These are phyloP conservation scores for Calycina herbarum DNA, from an alignment of 2,329 filamentous ascomycete genomes.

Conservation along the genomic window DNA sequence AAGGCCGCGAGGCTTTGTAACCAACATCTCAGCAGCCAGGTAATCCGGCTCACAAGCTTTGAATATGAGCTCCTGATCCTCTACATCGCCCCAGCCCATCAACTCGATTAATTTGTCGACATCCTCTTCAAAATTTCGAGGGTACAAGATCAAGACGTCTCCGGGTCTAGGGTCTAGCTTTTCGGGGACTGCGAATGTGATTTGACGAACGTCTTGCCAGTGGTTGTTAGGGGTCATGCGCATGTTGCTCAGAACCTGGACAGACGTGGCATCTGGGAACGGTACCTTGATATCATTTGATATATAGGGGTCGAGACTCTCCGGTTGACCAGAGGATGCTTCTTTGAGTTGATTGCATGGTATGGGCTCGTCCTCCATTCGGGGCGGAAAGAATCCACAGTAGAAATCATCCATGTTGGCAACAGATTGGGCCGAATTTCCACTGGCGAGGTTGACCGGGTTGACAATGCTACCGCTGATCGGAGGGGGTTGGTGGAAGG, in stretches of 20 bases:
- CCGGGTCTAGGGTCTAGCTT: constrained; percentile 58
- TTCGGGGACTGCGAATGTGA: constrained; percentile 59
- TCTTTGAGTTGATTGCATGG: constrained; percentile 8
- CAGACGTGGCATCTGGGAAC: constrained; percentile 14
- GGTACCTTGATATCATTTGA: constrained; percentile 16
- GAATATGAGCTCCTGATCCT: constrained; percentile 67
- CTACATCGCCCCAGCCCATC: constrained; percentile 75
- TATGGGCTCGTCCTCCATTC: background rate
- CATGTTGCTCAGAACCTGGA: constrained; percentile 60
- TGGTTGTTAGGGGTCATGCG: constrained; percentile 75
- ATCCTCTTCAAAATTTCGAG: constrained; percentile 82
- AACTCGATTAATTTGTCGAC: constrained; percentile 75
- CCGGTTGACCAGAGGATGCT: constrained; percentile 9
- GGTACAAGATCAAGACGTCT: constrained; percentile 78
- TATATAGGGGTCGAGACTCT: constrained; percentile 12
- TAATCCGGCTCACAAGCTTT: constrained; percentile 33
- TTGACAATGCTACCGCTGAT: background rate
- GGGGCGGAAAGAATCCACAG: no score
- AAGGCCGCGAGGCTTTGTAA: constrained; percentile 40
- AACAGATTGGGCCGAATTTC: no score
- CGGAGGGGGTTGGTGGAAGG: background rate
- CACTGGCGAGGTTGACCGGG: background rate
- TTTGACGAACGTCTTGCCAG: constrained; percentile 90
- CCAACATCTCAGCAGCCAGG: constrained; percentile 34
- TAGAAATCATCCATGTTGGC: no score